phyloP scores from a whole-genome alignment of 2,329 filamentous ascomycete species.

The Dothideomycetidae sp. region DNA sequence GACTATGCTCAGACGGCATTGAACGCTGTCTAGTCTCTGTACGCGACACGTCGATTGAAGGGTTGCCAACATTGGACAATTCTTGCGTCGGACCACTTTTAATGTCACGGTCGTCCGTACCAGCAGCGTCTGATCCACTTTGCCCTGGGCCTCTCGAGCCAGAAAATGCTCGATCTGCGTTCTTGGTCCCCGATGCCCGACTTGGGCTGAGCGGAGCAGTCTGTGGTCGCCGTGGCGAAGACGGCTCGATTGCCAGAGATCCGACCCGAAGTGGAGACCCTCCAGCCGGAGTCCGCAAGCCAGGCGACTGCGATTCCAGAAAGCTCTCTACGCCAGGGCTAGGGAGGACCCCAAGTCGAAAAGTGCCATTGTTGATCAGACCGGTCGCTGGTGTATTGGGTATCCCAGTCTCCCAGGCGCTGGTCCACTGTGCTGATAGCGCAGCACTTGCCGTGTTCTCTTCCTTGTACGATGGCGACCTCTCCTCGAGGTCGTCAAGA shows the following conservation, averaged over 20 bases:
- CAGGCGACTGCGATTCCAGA: neutral
- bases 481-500: slow-evolving; percentile 2
- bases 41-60: too few relatives aligned
- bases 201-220: neutral
- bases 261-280: slow-evolving; percentile 3
- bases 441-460: neutral
- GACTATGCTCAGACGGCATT: too few relatives aligned
- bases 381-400: neutral
- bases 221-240: slow-evolving; percentile 3
- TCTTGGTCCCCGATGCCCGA: too few relatives aligned
- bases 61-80: too few relatives aligned
- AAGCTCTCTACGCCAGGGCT: slow-evolving; percentile 11
- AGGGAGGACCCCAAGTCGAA: slow-evolving; percentile 11
- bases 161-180: too few relatives aligned
- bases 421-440: neutral
- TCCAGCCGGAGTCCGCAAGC: neutral
- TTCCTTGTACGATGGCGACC: neutral
- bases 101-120: too few relatives aligned
- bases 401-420: neutral
- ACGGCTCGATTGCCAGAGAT: slow-evolving; percentile 2
- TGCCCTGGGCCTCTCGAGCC: too few relatives aligned
- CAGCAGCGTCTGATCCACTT: too few relatives aligned
- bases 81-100: too few relatives aligned
- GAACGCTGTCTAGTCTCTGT: too few relatives aligned
- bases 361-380: neutral